phyloP scores from a whole-genome alignment of 345 rosid species.

The Camelina hispida region DNA sequence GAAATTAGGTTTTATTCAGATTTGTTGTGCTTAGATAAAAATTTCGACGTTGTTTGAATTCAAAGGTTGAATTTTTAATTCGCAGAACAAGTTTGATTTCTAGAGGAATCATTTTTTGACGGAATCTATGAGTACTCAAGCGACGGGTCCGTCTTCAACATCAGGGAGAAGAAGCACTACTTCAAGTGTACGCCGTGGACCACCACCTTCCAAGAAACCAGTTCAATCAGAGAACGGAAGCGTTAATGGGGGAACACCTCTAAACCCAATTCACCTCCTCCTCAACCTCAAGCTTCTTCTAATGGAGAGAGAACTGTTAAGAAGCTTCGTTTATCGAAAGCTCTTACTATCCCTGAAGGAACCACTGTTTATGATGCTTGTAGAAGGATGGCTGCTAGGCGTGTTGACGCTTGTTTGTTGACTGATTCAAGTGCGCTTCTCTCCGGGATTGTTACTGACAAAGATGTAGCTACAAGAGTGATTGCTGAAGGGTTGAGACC shows the following conservation, averaged over 20 bases:
- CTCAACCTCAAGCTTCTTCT: conserved; percentile 53
- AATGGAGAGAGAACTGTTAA: conserved; percentile 87
- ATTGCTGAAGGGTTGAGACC: conserved; percentile 95
- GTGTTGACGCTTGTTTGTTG: conserved; percentile 86
- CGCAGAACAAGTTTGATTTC: background rate
- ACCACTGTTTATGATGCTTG: conserved; percentile 91
- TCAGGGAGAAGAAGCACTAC: conserved; percentile 55
- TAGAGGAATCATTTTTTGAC: conserved; percentile 11
- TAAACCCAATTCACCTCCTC: conserved; percentile 77
- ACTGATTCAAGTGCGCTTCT: conserved; percentile 92
- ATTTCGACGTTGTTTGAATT: background rate
- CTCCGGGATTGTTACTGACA: conserved; percentile 91
- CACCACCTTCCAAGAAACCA: conserved; percentile 57
- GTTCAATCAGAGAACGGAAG: conserved; percentile 55
- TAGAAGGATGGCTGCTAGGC: conserved; percentile 91
- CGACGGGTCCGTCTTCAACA: conserved; percentile 53
- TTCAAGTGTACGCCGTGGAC: conserved; percentile 53
- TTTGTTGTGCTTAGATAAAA: background rate
- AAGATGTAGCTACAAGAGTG: conserved; percentile 85
- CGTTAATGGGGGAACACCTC: conserved; percentile 56
- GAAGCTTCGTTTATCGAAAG: conserved; percentile 87
- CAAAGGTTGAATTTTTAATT: background rate
- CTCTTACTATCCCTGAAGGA: conserved; percentile 94
- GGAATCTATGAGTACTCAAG: conserved; percentile 63
- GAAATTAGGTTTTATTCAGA: conserved; percentile 7